Percentiles rank a stretch among this genome's conserved stretches.
Conservation (phyloP, 768 basidiomycete genomes). For the Suillus alpinus region DNA sequence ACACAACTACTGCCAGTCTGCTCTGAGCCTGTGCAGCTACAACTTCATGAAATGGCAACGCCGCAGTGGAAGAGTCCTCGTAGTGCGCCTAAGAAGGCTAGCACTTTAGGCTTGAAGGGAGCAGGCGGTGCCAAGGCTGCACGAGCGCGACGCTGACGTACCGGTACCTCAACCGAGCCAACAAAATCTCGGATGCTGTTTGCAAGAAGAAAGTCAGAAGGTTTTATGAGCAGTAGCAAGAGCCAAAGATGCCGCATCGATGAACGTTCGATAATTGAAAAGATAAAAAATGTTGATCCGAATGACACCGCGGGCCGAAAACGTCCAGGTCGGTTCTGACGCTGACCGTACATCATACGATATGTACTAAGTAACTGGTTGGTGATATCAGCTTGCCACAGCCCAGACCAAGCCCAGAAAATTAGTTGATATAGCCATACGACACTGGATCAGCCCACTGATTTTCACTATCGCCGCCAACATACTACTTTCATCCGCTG, state of each 20-base stretch:
- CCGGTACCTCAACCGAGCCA: neutral
- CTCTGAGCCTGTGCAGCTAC: neutral
- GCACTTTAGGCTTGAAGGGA: neutral
- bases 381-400: neutral
- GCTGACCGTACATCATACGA: neutral
- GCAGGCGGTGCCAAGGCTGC: neutral
- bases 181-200: neutral
- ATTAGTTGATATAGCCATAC: neutral
- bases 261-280: neutral
- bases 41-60: neutral
- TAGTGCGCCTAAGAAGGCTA: neutral
- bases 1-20: neutral
- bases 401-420: neutral
- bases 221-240: neutral
- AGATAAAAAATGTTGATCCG: neutral
- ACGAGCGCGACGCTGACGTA: neutral
- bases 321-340: neutral
- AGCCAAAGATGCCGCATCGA: neutral
- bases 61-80: neutral
- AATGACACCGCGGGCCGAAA: neutral
- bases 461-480: slow-evolving; percentile 4
- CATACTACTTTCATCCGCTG: neutral
- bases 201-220: neutral
- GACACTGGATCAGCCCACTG: slow-evolving; percentile 1
- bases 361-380: neutral